phyloP scores from a whole-genome alignment of 495 filamentous ascomycete genomes.

The Trichoderma parareesei region DNA sequence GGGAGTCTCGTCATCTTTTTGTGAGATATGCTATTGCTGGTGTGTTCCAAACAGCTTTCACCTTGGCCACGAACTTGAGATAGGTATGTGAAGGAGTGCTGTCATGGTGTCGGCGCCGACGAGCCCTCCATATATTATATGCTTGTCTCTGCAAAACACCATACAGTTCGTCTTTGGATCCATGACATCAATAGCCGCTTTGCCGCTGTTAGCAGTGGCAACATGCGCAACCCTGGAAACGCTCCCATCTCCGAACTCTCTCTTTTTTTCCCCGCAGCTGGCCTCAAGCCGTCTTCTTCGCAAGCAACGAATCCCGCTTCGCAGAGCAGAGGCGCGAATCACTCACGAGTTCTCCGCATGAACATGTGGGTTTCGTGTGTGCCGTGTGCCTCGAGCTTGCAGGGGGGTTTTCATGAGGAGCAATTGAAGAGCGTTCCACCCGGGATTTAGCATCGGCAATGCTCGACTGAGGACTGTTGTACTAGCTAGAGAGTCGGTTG shows the following conservation, averaged over 20 bases:
- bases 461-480: neutral
- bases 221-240: neutral
- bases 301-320: too few species aligned
- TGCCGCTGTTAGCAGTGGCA: neutral
- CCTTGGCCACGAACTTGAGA: neutral
- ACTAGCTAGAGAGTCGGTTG: neutral
- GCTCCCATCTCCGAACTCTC: neutral
- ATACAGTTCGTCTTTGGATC: neutral
- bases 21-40: neutral
- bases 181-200: neutral
- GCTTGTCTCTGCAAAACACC: too few species aligned
- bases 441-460: neutral
- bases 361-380: neutral
- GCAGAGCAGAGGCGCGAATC: too few species aligned
- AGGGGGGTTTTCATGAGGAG: neutral
- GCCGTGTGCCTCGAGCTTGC: neutral
- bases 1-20: slow-evolving; percentile 29
- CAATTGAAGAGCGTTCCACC: neutral
- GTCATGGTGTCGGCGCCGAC: neutral
- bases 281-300: neutral
- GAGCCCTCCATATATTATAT: neutral
- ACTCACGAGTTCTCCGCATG: neutral
- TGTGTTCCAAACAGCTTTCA: neutral
- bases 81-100: neutral
- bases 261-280: neutral